These are phyloP conservation scores for Coriolopsis trogii DNA, from an alignment of 1,284 basidiomycete species.

Conservation along the genomic window DNA sequence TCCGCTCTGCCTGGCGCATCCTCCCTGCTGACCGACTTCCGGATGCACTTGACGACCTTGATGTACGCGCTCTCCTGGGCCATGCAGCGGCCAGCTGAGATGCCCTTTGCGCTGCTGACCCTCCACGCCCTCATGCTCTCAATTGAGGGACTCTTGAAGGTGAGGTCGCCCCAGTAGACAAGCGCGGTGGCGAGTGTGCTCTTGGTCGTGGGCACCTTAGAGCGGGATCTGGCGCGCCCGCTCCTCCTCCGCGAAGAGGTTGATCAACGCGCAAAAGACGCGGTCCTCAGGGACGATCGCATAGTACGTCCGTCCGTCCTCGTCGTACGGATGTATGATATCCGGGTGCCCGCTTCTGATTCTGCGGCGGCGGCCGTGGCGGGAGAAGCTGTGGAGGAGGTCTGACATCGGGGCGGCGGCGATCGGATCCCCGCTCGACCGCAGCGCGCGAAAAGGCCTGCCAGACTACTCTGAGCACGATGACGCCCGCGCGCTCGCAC, in stretches of 20 bases:
- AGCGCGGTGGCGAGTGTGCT: slow-evolving; percentile 66
- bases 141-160: slow-evolving; percentile 59
- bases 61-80: slow-evolving; percentile 46
- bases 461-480: slow-evolving; percentile 51
- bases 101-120: neutral
- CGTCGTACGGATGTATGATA: slow-evolving; percentile 5
- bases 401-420: slow-evolving; percentile 34
- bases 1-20: slow-evolving; percentile 50
- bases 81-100: neutral
- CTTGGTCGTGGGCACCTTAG: slow-evolving; percentile 51
- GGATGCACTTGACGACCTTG: slow-evolving; percentile 61
- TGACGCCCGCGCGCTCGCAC: slow-evolving; percentile 45
- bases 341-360: neutral
- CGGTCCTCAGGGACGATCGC: slow-evolving; percentile 51
- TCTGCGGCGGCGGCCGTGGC: neutral
- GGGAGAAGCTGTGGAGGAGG: slow-evolving; percentile 23
- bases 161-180: slow-evolving; percentile 73
- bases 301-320: slow-evolving; percentile 30
- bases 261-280: slow-evolving; percentile 65
- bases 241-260: slow-evolving; percentile 57
- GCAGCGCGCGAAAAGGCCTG: slow-evolving; percentile 39
- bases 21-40: slow-evolving; percentile 63
- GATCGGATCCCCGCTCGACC: slow-evolving; percentile 31
- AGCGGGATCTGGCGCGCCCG: slow-evolving; percentile 64
- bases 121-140: slow-evolving; percentile 31